Evolutionary conservation across 2,329 filamentous ascomycete genomes (phyloP), one percentile per base, ranked within the genome.

Genomic region (Xenoacremonium recifei): DNA sequence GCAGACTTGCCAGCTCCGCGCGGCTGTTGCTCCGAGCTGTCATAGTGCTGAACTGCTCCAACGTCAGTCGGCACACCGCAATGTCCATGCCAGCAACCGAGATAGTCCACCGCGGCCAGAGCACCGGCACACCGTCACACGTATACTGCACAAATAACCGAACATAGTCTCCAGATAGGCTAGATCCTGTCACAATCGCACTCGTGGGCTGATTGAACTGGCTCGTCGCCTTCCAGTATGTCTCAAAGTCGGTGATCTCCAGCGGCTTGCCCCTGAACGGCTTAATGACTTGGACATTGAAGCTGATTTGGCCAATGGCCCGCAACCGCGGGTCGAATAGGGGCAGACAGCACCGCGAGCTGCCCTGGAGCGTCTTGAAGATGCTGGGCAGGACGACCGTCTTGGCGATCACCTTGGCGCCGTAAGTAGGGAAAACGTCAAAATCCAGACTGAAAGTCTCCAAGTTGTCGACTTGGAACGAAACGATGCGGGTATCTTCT

Each of bases 201-300:
- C 80, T 93, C 35, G 90, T 87, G 1, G 67, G 67, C 37, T 88
- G 84, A 62, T 96, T 89, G 35, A 93, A 79, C 55, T 96, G 90
- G 58, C 90, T 96, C 1, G 93, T 99, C 1, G 92, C 92, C 67
- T 97, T 99, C 93, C 93, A 99, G 66, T 99, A 99, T 0, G 93
- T 97, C 49, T 95, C 93, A 57, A 97, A 99, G 60, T 97, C 91
- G 1, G 93, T 95, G 47, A 99, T 96, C 65, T 99, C 93, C 17
- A 99, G 73, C 4, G 93, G 90, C 47, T 90, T 86, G 6, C 93
- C 92, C 49, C 84, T 82, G 69, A 97, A 99, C 0, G 93, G 93
- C 60, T 96, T 96, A 63, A 99, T 95, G 19, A 97, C 89, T 62
- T 97, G 91, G 41, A 89, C 95, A 51, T 88, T 87, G 72, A 99